Percentiles rank a stretch among this genome's conserved stretches.
phyloP scores from a whole-genome alignment of 2,329 filamentous ascomycete species.

The Byssochlamys sp. region DNA sequence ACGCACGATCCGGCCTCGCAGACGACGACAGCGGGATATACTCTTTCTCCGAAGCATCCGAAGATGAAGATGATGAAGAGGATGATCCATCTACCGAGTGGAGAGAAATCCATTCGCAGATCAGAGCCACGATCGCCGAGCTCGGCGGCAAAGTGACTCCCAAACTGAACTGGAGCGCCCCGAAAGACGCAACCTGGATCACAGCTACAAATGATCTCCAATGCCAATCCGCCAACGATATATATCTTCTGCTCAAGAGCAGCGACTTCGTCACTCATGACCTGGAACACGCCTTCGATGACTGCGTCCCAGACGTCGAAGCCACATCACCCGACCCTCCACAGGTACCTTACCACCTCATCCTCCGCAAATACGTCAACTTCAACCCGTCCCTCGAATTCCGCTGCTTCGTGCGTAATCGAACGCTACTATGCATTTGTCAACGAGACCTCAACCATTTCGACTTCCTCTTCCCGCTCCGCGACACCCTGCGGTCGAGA shows the following conservation, averaged over 20 bases:
- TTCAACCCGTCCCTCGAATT: constrained; percentile 90
- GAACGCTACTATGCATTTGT: constrained; percentile 69
- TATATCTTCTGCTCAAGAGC: constrained; percentile 88
- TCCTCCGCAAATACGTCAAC: constrained; percentile 78
- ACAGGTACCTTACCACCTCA: constrained; percentile 63
- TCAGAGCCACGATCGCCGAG: constrained; percentile 67
- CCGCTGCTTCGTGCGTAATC: constrained; percentile 81
- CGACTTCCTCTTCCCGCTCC: constrained; percentile 64
- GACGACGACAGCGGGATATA: constrained; percentile 52
- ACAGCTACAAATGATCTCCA: constrained; percentile 78
- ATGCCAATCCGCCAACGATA: constrained; percentile 76
- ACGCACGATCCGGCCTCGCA: constrained; percentile 23
- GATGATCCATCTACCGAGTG: constrained; percentile 47
- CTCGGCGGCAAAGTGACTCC: constrained; percentile 79
- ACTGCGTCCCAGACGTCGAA: constrained; percentile 44
- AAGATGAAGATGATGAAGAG: constrained; percentile 50
- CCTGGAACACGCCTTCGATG: constrained; percentile 84
- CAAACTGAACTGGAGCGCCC: constrained; percentile 94
- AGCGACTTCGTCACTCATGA: constrained; percentile 93
- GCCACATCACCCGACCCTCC: constrained; percentile 6
- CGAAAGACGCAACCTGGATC: constrained; percentile 94
- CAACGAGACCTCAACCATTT: constrained; percentile 89
- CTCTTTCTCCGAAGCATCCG: constrained; percentile 39
- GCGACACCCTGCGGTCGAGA: constrained; percentile 55
- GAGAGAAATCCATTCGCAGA: constrained; percentile 64